Evolutionary conservation across 2,329 filamentous ascomycete genomes (phyloP), one percentile per base, ranked within the genome.

Genomic region (Calonectria pseudoreteaudii): DNA sequence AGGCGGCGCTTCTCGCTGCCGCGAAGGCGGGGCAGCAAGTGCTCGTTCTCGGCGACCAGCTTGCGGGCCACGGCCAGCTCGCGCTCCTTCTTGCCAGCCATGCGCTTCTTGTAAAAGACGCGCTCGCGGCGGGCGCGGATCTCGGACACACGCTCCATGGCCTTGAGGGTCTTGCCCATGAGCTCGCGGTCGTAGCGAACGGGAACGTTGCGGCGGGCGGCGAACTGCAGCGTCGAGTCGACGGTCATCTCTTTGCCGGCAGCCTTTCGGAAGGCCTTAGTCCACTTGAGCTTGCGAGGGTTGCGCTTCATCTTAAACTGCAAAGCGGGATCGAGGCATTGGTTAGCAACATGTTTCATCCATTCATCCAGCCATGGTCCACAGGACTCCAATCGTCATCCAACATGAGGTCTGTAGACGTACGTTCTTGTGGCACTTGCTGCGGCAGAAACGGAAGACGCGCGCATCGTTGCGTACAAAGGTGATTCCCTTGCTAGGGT

Each of bases 241-340:
- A 98, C 96, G 71, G 94, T 94, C 95, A 98, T 92, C 83, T 92
- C 90, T 88, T 95, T 97, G 87, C 95, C 95, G 72, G 94, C 93
- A 23, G 84, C 84, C 83, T 93, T 93, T 82, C 95, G 94, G 90
- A 96, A 96, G 67, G 95, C 93, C 90, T 98, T 98, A 76, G 96
- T 98, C 97, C 96, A 98, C 86, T 95, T 97, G 80, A 98, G 91
- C 86, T 98, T 98, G 84, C 96, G 93, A 44, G 96, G 96, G 87
- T 98, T 98, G 79, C 97, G 93, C 94, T 98, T 98, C 95, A 98
- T 98, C 88, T 97, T 97, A 91, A 97, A 98, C 89, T 92, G 78
- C 73, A 56, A 52, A 50, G 18, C 4, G 13, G 7, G 8, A 47
- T n/a, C 41, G 66, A 66, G 53, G 30, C 31, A 23, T 62, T 65